A percentile compares a stretch with the other conserved stretches of the same genome.
phyloP scores from a whole-genome alignment of 2,329 filamentous ascomycete genomes.

The Aureobasidium sp. region DNA sequence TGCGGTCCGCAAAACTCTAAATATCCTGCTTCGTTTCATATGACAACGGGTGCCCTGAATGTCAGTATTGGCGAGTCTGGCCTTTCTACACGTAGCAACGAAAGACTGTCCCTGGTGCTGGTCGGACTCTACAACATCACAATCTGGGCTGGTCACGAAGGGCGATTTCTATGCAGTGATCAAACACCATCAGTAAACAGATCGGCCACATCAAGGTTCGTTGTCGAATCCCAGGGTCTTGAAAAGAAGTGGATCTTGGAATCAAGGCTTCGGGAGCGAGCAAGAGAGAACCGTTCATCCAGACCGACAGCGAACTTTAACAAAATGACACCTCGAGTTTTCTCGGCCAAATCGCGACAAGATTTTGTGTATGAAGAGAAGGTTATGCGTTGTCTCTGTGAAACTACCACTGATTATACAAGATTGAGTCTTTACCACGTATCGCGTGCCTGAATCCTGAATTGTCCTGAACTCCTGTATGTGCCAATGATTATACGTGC shows the following conservation, averaged over 20 bases:
- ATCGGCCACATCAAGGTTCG: not conserved
- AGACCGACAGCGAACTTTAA: not conserved
- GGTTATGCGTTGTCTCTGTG: not conserved
- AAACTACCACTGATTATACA: not conserved
- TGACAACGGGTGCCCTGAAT: not conserved
- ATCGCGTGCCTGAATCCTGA: not conserved
- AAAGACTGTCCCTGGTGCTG: not conserved
- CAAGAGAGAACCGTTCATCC: not conserved
- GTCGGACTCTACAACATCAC: not conserved
- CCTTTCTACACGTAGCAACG: not conserved
- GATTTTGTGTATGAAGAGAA: not conserved
- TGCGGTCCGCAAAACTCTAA: not conserved
- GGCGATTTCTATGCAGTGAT: not conserved
- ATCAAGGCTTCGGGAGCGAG: not conserved
- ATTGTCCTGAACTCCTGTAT: not conserved
- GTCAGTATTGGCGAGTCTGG: not conserved
- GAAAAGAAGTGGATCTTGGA: not conserved
- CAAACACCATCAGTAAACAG: not conserved
- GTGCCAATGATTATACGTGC: constrained; percentile 3
- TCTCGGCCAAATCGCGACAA: not conserved
- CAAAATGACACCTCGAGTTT: not conserved
- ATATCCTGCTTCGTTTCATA: constrained; percentile 5
- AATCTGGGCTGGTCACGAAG: not conserved
- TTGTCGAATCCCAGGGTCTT: not conserved
- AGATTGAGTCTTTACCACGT: not conserved